These are phyloP conservation scores for Yamadazyma triangularis DNA, from an alignment of 1,139 yeast species.

Conservation along the genomic window DNA sequence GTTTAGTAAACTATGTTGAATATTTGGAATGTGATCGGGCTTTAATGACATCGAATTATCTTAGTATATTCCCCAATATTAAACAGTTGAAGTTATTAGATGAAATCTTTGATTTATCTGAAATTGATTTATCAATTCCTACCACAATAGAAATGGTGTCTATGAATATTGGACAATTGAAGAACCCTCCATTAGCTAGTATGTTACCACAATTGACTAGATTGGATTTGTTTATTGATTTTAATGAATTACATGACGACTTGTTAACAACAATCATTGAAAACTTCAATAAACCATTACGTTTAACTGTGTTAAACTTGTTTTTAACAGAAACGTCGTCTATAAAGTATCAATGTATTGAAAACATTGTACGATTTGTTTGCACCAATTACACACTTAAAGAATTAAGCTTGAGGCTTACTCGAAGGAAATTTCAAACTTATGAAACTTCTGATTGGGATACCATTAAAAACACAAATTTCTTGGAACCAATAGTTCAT, in stretches of 20 bases:
- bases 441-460: conserved; percentile 1
- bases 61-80: conserved; percentile 17
- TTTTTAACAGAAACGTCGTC: conserved; percentile 15
- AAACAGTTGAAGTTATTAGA: conserved; percentile 20
- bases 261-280: neutral
- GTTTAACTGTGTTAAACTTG: conserved; percentile 15
- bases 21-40: conserved; percentile 25
- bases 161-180: conserved; percentile 9
- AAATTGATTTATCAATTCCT: neutral
- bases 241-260: conserved; percentile 12
- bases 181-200: conserved; percentile 10
- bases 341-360: conserved; percentile 9
- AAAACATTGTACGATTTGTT: neutral
- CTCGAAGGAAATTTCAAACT: conserved; percentile 9
- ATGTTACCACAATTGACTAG: conserved; percentile 14
- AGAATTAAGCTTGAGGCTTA: conserved; percentile 13
- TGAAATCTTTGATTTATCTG: conserved; percentile 1
- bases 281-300: neutral
- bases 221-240: conserved; percentile 24
- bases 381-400: conserved; percentile 6
- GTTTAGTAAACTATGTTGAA: conserved; percentile 18
- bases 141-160: conserved; percentile 13
- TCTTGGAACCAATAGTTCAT: conserved; percentile 1
- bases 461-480: conserved; percentile 7
- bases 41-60: conserved; percentile 12